Evolutionary conservation across 2,329 filamentous ascomycete species (phyloP).

Genomic region (Nigrospora oryzae): DNA sequence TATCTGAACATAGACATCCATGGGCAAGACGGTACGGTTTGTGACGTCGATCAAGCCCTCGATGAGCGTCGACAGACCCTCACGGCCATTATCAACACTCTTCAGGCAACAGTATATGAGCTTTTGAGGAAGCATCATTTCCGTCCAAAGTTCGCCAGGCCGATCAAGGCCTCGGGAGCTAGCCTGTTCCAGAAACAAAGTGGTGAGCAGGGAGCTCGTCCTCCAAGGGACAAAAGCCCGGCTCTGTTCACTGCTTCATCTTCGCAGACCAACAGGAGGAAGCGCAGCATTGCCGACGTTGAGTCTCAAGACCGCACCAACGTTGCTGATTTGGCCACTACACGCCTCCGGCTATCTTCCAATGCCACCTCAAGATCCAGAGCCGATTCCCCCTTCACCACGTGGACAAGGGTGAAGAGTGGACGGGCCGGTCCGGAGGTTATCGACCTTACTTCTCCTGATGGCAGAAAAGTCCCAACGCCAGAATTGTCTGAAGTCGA

Average conservation of each 20-base stretch:
- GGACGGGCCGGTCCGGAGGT: conserved; percentile 9
- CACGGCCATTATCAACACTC: conserved; percentile 51
- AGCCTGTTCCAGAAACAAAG: too few species aligned
- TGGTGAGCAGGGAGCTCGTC: too few species aligned
- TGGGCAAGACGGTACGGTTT: conserved; percentile 5
- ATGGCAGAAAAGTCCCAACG: background rate
- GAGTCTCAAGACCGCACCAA: background rate
- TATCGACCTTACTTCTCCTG: too few species aligned
- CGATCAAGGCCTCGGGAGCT: background rate
- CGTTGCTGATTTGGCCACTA: conserved; percentile 16
- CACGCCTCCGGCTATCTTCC: conserved; percentile 22
- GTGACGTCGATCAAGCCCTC: conserved; percentile 29
- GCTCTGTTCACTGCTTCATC: too few species aligned
- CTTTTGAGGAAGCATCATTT: conserved; percentile 71
- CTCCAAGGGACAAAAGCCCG: too few species aligned
- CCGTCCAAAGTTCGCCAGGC: conserved; percentile 34
- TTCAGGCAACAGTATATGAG: conserved; percentile 60
- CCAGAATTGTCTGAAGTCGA: background rate
- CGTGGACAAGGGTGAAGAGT: conserved; percentile 27
- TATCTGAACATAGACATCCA: conserved; percentile 56
- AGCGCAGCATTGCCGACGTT: background rate
- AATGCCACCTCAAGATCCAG: conserved; percentile 8
- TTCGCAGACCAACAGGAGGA: background rate
- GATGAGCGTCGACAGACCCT: conserved; percentile 39
- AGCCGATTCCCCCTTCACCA: conserved; percentile 22